Conservation (phyloP, 768 basidiomycete genomes). For the Podaxis mareebaensis region DNA sequence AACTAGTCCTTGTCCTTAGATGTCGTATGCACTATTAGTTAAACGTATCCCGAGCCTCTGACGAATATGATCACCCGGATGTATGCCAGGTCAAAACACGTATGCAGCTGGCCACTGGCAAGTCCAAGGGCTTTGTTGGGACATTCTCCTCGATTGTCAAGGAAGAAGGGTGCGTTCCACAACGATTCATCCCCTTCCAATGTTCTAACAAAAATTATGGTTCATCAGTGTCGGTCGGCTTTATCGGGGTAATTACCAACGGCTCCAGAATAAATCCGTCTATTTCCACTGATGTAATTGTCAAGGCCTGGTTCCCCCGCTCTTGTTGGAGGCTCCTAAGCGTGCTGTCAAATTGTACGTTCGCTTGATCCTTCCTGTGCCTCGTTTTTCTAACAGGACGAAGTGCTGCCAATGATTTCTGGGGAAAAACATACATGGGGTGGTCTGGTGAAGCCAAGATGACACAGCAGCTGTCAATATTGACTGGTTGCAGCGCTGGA, state of each 20-base stretch:
- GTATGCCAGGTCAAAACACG: conserved; percentile 86
- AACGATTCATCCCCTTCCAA: conserved; percentile 7
- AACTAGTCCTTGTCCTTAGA: conserved; percentile 42
- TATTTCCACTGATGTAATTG: conserved; percentile 3
- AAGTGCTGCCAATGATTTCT: conserved; percentile 86
- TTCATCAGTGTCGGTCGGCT: conserved; percentile 66
- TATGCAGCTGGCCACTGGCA: conserved; percentile 94
- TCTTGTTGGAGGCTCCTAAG: conserved; percentile 96
- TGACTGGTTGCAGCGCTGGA: conserved; percentile 93
- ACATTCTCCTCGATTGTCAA: conserved; percentile 81
- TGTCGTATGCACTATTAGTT: conserved; percentile 63
- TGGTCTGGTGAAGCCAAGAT: conserved; percentile 76
- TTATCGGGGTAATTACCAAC: conserved; percentile 70
- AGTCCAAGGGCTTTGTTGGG: conserved; percentile 75
- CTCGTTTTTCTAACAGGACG: conserved; percentile 11
- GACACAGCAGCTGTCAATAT: conserved; percentile 83
- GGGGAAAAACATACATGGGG: conserved; percentile 79
- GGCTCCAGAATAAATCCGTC: conserved; percentile 5
- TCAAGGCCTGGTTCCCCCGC: conserved; percentile 87
- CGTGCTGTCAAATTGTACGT: conserved; percentile 93
- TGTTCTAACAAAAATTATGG: not conserved
- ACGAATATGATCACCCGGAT: conserved; percentile 8
- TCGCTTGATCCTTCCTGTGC: not conserved
- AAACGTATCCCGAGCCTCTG: not conserved
- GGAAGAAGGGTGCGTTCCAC: conserved; percentile 78